Percentiles rank a stretch among this genome's conserved stretches.
These are phyloP conservation scores for Brettanomyces naardenensis DNA, from an alignment of 805 yeast genomes.

Conservation along the genomic window DNA sequence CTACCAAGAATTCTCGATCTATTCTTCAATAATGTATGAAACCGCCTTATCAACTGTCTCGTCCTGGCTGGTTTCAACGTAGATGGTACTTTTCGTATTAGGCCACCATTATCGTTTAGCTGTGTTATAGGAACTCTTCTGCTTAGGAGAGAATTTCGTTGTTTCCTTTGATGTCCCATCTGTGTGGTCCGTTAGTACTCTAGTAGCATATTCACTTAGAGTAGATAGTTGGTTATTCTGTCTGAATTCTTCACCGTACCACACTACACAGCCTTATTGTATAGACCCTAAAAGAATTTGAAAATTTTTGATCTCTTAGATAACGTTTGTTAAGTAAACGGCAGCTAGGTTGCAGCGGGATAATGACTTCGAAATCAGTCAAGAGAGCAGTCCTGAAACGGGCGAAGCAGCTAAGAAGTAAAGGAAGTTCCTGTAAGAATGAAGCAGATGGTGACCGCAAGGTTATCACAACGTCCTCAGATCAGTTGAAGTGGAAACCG, in stretches of 20 bases:
- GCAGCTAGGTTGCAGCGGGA: too few relatives aligned
- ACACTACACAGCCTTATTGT: too few relatives aligned
- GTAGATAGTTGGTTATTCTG: too few relatives aligned
- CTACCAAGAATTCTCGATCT: conserved; percentile 31
- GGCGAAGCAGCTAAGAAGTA: not conserved
- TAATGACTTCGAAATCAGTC: not conserved
- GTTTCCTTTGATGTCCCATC: too few relatives aligned
- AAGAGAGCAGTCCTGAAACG: not conserved
- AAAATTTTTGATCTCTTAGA: too few relatives aligned
- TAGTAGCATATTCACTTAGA: too few relatives aligned
- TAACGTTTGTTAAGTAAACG: too few relatives aligned
- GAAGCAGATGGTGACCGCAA: not conserved
- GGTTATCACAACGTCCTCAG: conserved; percentile 22
- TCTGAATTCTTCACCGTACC: too few relatives aligned
- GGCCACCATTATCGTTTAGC: not conserved
- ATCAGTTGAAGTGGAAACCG: conserved; percentile 64
- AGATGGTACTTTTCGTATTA: conserved; percentile 26
- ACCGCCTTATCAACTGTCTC: conserved; percentile 67
- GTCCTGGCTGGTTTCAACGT: conserved; percentile 62
- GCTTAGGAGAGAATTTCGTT: conserved; percentile 13
- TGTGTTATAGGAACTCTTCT: conserved; percentile 1
- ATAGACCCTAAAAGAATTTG: too few relatives aligned
- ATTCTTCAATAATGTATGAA: conserved; percentile 62
- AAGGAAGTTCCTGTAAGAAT: not conserved
- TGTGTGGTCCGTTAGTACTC: too few relatives aligned